phyloP scores from a whole-genome alignment of 2,329 filamentous ascomycete species.

The Salinomyces thailandicus region DNA sequence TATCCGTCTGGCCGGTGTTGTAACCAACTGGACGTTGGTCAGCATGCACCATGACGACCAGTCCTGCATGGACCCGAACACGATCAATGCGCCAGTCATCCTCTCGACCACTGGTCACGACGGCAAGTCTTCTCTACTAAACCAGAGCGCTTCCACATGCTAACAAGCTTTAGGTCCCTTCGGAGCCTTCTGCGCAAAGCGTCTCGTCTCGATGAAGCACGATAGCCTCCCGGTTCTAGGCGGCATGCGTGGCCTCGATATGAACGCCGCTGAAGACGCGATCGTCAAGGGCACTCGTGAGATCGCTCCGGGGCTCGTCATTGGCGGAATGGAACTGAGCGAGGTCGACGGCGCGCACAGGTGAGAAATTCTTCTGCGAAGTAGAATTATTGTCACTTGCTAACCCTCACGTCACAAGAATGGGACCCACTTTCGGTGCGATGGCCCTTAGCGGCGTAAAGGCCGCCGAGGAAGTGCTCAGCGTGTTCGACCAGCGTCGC shows the following conservation, averaged over 20 bases:
- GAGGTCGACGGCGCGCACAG: conserved; percentile 61
- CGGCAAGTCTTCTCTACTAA: conserved; percentile 38
- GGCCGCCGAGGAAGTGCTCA: conserved; percentile 77
- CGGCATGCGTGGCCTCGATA: conserved; percentile 87
- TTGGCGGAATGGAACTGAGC: conserved; percentile 89
- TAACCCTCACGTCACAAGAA: conserved; percentile 57
- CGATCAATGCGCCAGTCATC: conserved; percentile 82
- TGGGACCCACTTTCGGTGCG: conserved; percentile 82
- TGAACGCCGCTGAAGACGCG: conserved; percentile 83
- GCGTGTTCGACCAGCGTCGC: conserved; percentile 67
- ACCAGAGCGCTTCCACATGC: too few relatives aligned
- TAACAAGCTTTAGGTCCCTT: conserved; percentile 46
- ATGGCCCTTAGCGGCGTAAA: conserved; percentile 84
- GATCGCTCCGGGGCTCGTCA: conserved; percentile 75
- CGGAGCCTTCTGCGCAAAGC: conserved; percentile 83
- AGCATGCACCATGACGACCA: conserved; percentile 48
- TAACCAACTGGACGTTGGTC: conserved; percentile 93
- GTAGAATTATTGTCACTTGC: background rate
- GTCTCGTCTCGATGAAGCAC: conserved; percentile 72
- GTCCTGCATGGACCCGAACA: conserved; percentile 87
- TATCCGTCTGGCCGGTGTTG: conserved; percentile 73
- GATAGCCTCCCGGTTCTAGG: conserved; percentile 64
- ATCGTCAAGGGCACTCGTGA: conserved; percentile 89
- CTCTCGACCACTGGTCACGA: conserved; percentile 89
- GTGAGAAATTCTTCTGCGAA: background rate